Base-by-base conservation (phyloP, 768 basidiomycete species). In the Tylopilus felleus region DNA sequence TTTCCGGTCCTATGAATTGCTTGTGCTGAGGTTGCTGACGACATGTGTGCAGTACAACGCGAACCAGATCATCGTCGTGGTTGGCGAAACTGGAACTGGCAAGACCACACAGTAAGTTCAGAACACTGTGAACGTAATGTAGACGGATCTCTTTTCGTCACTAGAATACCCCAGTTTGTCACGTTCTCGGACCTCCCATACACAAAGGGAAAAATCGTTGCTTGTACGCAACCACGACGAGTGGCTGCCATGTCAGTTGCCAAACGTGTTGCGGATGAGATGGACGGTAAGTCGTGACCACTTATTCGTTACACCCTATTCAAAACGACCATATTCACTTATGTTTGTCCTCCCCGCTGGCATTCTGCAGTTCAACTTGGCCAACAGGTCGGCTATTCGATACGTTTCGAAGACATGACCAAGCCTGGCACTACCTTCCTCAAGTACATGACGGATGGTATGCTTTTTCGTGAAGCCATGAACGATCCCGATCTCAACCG, bases 401-500 rank as follows among this genome's bases (percentile, higher is more conserved):
- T 98, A 64, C 92, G 96, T 70, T 99, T 98, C 70, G 96, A 99
- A 71, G 96, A 98, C 69, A 67, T 71, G 70, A 71, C 68, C 9
- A 68, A 70, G 88, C 93, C 90, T 89, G 95, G 38, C 82, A 91
- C 61, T 75, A 98, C 96, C 0, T 97, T 99, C 73, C 78, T 99
- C 59, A 98, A 97, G 71, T 98, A 99, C 75, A 97, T 98, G 95
- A 99, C 97, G 14, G 97, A 99, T 64, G 97, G 96, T 81, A 97
- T 98, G 93, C 84, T 93, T 51, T 82, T 96, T 19, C 86, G 94
- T 19, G 94, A 97, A 75, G 93, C 93, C 6, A 98, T 98, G 95
- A 92, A 95, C 71, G 97, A 98, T 71, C 89, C 92, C 8, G 80
- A 82, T 21, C 81, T 98, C 38, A 77, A 80, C 25, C 83, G 94